Evolutionary conservation across 192 early-diverging fungal species (phyloP).

Genomic region (Coemansia reversa): DNA sequence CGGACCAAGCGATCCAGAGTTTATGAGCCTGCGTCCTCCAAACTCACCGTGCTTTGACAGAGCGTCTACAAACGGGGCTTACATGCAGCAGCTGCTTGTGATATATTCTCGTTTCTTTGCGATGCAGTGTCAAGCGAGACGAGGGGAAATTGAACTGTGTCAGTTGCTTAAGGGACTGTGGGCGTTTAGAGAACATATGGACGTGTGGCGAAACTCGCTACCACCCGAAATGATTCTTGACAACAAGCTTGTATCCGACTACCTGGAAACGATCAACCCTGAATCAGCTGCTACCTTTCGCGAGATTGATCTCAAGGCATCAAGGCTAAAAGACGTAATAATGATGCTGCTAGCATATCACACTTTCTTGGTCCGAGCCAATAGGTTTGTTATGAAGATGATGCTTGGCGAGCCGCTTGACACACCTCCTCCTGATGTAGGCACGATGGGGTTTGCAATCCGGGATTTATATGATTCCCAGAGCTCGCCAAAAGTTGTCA

Average conservation of each 20-base stretch:
- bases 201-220: slow-evolving; percentile 38
- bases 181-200: slow-evolving; percentile 47
- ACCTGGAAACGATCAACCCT: slow-evolving; percentile 27
- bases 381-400: slow-evolving; percentile 48
- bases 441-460: slow-evolving; percentile 36
- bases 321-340: slow-evolving; percentile 40
- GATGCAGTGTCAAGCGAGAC: slow-evolving; percentile 16
- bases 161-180: slow-evolving; percentile 38
- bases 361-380: slow-evolving; percentile 41
- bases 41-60: slow-evolving; percentile 47
- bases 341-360: slow-evolving; percentile 44
- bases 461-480: slow-evolving; percentile 44
- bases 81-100: slow-evolving; percentile 43
- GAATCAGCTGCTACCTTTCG: slow-evolving; percentile 22
- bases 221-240: slow-evolving; percentile 32
- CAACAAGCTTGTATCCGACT: slow-evolving; percentile 28
- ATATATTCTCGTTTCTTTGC: slow-evolving; percentile 32
- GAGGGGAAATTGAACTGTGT: slow-evolving; percentile 17
- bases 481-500: slow-evolving; percentile 15
- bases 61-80: slow-evolving; percentile 13
- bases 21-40: slow-evolving; percentile 33
- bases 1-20: slow-evolving; percentile 39
- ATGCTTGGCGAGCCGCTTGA: slow-evolving; percentile 47
- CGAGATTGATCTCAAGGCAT: slow-evolving; percentile 41
- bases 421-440: slow-evolving; percentile 41